A percentile compares a stretch with the other conserved stretches of the same genome.
Conservation (phyloP, 306 rosid species). For the Vigna trinervia region DNA sequence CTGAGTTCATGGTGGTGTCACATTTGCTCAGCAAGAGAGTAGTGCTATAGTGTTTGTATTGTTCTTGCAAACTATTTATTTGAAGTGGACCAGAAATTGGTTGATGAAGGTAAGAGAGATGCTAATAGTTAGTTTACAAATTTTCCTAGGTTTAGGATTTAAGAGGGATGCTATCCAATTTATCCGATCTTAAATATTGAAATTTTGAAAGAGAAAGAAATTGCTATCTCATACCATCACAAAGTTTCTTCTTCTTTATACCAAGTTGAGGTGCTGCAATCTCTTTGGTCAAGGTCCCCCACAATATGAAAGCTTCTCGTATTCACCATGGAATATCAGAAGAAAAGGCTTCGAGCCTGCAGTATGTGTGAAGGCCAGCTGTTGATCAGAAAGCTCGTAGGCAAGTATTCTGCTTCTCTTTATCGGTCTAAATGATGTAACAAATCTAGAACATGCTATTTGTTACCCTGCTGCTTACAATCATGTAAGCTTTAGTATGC, state of each 20-base stretch:
- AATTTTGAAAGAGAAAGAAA: constrained; percentile 31
- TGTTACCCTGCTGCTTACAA: constrained; percentile 50
- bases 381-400: constrained; percentile 59
- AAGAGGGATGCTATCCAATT: constrained; percentile 26
- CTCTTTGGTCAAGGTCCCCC: constrained; percentile 43
- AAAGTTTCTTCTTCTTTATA: constrained; percentile 42
- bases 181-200: constrained; percentile 26
- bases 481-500: constrained; percentile 50
- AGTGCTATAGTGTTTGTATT: constrained; percentile 21
- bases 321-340: constrained; percentile 50
- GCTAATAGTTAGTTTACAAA: constrained; percentile 22
- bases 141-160: constrained; percentile 36
- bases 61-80: constrained; percentile 36
- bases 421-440: constrained; percentile 55
- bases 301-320: constrained; percentile 40
- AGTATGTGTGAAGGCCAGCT: constrained; percentile 50
- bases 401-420: constrained; percentile 72
- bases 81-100: constrained; percentile 38
- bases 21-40: constrained; percentile 1
- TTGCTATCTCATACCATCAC: constrained; percentile 40
- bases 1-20: constrained; percentile 7
- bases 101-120: constrained; percentile 40
- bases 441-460: constrained; percentile 52
- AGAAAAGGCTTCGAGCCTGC: constrained; percentile 51
- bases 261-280: constrained; percentile 45